Conservation (phyloP, 805 yeast species). For the Naumovozyma castellii region DNA sequence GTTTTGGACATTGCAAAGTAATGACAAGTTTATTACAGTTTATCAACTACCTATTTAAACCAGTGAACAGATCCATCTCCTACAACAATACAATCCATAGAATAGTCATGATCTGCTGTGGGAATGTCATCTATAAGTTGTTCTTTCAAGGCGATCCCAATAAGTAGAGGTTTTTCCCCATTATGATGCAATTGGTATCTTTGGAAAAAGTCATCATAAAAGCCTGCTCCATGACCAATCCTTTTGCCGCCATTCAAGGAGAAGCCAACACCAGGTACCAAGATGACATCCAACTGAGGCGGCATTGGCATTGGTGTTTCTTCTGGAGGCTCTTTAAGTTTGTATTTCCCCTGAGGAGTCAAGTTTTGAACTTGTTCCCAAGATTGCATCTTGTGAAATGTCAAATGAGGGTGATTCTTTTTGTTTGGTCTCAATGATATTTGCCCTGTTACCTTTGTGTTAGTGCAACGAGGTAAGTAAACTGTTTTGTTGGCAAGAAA, state of each 20-base stretch:
- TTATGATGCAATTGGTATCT: slow-evolving; percentile 32
- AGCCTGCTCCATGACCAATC: slow-evolving; percentile 91
- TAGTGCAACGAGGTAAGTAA: slow-evolving; percentile 48
- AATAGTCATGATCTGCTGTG: slow-evolving; percentile 24
- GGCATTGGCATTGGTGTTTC: slow-evolving; percentile 22
- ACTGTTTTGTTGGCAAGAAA: slow-evolving; percentile 29
- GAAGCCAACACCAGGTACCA: slow-evolving; percentile 85
- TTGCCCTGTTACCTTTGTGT: slow-evolving; percentile 26
- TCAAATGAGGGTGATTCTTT: slow-evolving; percentile 36
- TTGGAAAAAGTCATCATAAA: slow-evolving; percentile 68
- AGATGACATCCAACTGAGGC: slow-evolving; percentile 49
- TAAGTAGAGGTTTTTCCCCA: slow-evolving; percentile 16
- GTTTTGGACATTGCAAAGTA: no score
- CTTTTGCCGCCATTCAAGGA: slow-evolving; percentile 29
- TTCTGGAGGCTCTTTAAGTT: slow-evolving; percentile 54
- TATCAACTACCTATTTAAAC: no score
- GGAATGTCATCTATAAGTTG: slow-evolving; percentile 21
- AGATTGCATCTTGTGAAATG: slow-evolving; percentile 44
- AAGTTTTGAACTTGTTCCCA: slow-evolving; percentile 37
- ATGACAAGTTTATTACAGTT: no score
- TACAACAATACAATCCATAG: slow-evolving; percentile 24
- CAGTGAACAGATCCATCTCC: slow-evolving; percentile 21
- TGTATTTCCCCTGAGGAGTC: slow-evolving; percentile 58
- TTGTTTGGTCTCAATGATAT: slow-evolving; percentile 13
- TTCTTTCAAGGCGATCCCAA: slow-evolving; percentile 25